These are phyloP conservation scores for Globisporangium splendens DNA, from an alignment of 352 stramenopile genomes.

Conservation along the genomic window DNA sequence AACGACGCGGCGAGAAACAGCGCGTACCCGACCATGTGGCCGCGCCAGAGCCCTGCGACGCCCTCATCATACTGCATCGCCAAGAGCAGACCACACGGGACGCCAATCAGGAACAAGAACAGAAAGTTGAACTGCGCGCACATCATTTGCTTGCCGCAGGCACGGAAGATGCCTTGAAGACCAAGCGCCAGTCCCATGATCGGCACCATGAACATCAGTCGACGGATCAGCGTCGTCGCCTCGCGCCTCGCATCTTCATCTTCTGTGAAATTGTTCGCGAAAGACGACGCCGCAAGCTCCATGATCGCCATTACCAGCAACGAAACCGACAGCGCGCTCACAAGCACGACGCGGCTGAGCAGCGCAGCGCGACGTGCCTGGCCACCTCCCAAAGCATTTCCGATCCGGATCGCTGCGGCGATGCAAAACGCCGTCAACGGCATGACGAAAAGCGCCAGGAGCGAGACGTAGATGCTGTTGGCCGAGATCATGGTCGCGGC, in stretches of 20 bases:
- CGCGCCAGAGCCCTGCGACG: conserved; percentile 24
- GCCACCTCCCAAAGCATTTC: conserved; percentile 27
- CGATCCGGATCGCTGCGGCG: conserved; percentile 29
- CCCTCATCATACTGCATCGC: conserved; percentile 13
- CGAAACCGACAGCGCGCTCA: conserved; percentile 8
- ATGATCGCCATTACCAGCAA: conserved; percentile 19
- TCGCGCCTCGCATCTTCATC: conserved; percentile 6
- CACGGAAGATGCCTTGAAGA: conserved; percentile 16
- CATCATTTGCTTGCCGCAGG: conserved; percentile 16
- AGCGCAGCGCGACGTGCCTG: conserved; percentile 22
- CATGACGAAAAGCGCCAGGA: conserved; percentile 27
- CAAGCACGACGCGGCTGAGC: conserved; percentile 17
- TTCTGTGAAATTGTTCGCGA: conserved; percentile 16
- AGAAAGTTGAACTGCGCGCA: conserved; percentile 19
- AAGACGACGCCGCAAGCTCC: conserved; percentile 12
- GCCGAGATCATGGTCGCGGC: conserved; percentile 27
- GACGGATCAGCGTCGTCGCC: conserved; percentile 1
- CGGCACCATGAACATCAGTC: conserved; percentile 8
- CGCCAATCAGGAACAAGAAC: conserved; percentile 19
- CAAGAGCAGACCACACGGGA: conserved; percentile 20
- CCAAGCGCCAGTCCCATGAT: conserved; percentile 13
- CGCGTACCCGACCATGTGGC: conserved; percentile 13
- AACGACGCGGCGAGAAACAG: conserved; percentile 14
- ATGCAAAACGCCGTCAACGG: conserved; percentile 25
- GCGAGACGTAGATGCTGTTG: conserved; percentile 29